phyloP scores from a whole-genome alignment of 73 alveolate species.

The Symbiodinium natans region DNA sequence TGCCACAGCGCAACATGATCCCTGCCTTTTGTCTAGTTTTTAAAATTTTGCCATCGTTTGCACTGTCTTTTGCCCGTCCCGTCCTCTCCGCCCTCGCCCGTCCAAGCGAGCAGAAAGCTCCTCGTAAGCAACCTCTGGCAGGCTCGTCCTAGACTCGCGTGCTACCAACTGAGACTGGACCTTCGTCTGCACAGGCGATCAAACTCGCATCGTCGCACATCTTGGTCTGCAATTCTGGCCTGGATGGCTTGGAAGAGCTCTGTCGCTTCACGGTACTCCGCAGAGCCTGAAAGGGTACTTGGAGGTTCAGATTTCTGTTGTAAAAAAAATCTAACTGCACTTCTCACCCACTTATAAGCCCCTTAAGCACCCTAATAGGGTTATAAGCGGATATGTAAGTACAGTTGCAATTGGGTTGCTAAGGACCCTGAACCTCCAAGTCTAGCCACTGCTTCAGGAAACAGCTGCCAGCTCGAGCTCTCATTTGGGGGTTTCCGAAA shows the following conservation, averaged over 20 bases:
- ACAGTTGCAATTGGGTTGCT: neutral
- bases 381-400: neutral
- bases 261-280: conserved; percentile 42
- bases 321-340: too few relatives aligned
- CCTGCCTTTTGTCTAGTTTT: neutral
- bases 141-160: neutral
- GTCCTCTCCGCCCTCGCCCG: conserved; percentile 20
- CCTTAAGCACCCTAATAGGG: neutral
- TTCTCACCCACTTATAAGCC: neutral
- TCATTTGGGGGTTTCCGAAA: too few relatives aligned
- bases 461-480: too few relatives aligned
- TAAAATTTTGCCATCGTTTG: neutral
- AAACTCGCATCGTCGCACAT: neutral
- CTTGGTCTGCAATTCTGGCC: neutral
- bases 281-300: neutral
- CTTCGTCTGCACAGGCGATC: neutral
- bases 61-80: neutral
- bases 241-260: conserved; percentile 71
- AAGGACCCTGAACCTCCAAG: neutral
- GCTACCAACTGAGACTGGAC: neutral
- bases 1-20: neutral
- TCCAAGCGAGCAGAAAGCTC: conserved; percentile 50
- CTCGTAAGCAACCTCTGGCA: conserved; percentile 7
- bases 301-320: neutral
- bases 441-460: neutral